Evolutionary conservation across 371 early-diverging fungal species (phyloP).

Genomic region (Apophysomyces elegans): DNA sequence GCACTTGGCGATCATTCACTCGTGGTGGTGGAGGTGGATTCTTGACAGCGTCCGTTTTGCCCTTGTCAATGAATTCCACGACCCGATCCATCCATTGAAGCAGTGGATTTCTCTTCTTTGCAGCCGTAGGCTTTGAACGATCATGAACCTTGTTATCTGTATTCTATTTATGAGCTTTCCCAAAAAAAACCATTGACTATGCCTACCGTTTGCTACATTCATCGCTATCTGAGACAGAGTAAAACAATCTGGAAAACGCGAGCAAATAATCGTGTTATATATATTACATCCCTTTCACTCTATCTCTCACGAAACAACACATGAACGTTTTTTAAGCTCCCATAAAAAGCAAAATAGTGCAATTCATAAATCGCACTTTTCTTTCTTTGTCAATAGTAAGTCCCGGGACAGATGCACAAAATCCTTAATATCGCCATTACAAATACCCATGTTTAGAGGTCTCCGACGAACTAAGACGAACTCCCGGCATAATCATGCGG

Average conservation of each 20-base stretch:
- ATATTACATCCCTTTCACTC: background rate
- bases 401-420: conserved; percentile 1
- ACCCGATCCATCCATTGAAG: background rate
- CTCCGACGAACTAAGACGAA: background rate
- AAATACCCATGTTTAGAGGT: background rate
- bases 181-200: too few relatives aligned
- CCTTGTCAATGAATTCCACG: background rate
- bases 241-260: background rate
- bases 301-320: background rate
- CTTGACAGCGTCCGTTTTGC: conserved; percentile 3
- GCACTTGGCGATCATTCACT: background rate
- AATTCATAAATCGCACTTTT: background rate
- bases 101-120: background rate
- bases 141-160: background rate
- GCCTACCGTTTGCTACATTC: background rate
- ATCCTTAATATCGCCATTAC: background rate
- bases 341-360: background rate
- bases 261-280: background rate
- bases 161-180: too few relatives aligned
- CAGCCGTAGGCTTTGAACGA: background rate
- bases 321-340: background rate
- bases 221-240: background rate
- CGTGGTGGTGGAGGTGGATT: background rate
- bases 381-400: background rate
- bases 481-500: background rate